Percentiles rank a stretch among this genome's conserved stretches.
Evolutionary conservation across 2,329 filamentous ascomycete genomes (phyloP).

Genomic region (Penicillium sp.): DNA sequence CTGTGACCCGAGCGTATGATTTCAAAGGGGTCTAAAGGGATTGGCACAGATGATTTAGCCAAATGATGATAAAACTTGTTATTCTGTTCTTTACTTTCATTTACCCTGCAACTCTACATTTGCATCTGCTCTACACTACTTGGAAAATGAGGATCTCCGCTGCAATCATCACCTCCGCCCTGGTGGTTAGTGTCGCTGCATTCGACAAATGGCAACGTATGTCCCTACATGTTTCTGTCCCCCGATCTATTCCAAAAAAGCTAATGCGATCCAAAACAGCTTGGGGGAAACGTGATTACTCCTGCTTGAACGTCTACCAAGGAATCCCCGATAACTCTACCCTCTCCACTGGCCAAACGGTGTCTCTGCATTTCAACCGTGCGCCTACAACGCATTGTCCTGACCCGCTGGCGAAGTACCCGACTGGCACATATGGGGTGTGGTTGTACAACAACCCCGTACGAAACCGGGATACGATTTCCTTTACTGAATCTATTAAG

Average conservation of each 20-base stretch:
- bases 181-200: constrained; percentile 28
- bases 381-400: constrained; percentile 26
- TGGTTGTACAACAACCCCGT: constrained; percentile 35
- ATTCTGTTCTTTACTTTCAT: not conserved
- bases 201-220: constrained; percentile 35
- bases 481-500: constrained; percentile 22
- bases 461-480: constrained; percentile 20
- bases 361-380: constrained; percentile 31
- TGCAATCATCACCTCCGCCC: constrained; percentile 23
- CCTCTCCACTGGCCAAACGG: constrained; percentile 22
- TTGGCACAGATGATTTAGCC: not conserved
- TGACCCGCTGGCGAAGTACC: constrained; percentile 20
- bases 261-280: constrained; percentile 17
- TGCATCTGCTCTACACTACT: not conserved
- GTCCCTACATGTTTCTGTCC: not conserved
- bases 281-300: constrained; percentile 36
- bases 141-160: constrained; percentile 32
- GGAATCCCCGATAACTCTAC: constrained; percentile 34
- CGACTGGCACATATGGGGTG: constrained; percentile 24
- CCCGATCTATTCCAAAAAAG: not conserved
- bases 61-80: not conserved
- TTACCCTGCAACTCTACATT: not conserved
- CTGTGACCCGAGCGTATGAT: constrained; percentile 6
- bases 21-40: constrained; percentile 2
- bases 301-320: constrained; percentile 34